phyloP scores from a whole-genome alignment of 371 early-diverging fungal species.

The Rhizomucor pusillus region DNA sequence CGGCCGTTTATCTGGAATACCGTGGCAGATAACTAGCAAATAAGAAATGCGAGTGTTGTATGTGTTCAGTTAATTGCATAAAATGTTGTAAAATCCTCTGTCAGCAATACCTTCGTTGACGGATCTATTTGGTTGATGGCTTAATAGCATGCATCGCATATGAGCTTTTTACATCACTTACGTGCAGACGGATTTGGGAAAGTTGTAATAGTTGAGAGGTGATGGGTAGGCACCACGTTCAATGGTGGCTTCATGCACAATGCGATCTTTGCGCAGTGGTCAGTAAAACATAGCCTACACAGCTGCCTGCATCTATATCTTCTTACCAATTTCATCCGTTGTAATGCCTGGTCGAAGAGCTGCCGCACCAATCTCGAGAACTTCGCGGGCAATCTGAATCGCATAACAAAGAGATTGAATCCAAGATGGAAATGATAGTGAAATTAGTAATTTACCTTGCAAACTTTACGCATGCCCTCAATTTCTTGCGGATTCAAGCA shows the following conservation, averaged over 20 bases:
- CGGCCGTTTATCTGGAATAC: slow-evolving; percentile 87
- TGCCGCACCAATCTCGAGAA: slow-evolving; percentile 77
- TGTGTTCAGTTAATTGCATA: not conserved
- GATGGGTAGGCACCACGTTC: slow-evolving; percentile 90
- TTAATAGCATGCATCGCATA: slow-evolving; percentile 7
- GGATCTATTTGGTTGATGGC: slow-evolving; percentile 24
- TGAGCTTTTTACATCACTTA: slow-evolving; percentile 37
- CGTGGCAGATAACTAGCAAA: slow-evolving; percentile 73
- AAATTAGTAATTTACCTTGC: slow-evolving; percentile 45
- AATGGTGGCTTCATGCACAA: slow-evolving; percentile 86
- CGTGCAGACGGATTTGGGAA: slow-evolving; percentile 92
- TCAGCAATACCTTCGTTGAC: slow-evolving; percentile 52
- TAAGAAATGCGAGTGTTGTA: not conserved
- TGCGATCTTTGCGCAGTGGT: slow-evolving; percentile 49
- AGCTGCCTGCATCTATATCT: not conserved
- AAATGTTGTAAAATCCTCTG: not conserved
- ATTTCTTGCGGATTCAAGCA: slow-evolving; percentile 72
- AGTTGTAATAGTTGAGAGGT: slow-evolving; percentile 90
- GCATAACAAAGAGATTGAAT: not conserved
- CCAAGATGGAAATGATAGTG: no score
- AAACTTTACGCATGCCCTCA: slow-evolving; percentile 79
- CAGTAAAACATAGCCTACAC: not conserved
- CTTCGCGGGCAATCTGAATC: slow-evolving; percentile 84
- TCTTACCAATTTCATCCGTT: slow-evolving; percentile 79
- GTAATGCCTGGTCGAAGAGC: slow-evolving; percentile 85